phyloP scores from a whole-genome alignment of 1,284 basidiomycete species.

The Pterulicium gracile region DNA sequence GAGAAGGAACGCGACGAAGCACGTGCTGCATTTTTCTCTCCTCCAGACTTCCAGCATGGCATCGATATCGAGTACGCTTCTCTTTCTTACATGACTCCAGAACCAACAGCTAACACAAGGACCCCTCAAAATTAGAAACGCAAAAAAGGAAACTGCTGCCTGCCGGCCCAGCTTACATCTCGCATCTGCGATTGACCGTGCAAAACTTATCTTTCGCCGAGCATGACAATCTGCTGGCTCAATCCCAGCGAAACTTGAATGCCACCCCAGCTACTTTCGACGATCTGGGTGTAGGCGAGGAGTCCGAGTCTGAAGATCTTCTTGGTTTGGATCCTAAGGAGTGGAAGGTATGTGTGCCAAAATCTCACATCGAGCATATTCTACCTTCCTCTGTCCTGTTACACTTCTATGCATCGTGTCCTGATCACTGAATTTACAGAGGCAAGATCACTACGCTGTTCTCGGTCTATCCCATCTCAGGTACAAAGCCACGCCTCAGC shows the following conservation, averaged over 20 bases:
- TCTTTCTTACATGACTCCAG: too few species aligned
- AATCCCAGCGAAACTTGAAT: not conserved
- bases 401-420: not conserved
- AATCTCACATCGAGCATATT: not conserved
- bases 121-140: not conserved
- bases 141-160: constrained; percentile 3
- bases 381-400: not conserved
- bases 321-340: constrained; percentile 87
- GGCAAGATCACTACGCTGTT: constrained; percentile 97
- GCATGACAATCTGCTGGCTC: not conserved
- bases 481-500: constrained; percentile 81
- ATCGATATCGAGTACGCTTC: not conserved
- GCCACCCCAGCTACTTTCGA: constrained; percentile 25
- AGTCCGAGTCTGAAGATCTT: constrained; percentile 71
- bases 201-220: not conserved
- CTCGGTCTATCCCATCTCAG: constrained; percentile 88
- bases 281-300: constrained; percentile 89
- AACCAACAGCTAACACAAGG: not conserved
- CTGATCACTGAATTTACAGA: constrained; percentile 36
- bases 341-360: constrained; percentile 72
- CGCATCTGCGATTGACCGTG: not conserved
- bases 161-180: constrained; percentile 1
- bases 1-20: too few species aligned
- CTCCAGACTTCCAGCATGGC: too few species aligned
- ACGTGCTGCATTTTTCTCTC: too few species aligned